Base-by-base conservation (phyloP, 1,139 yeast genomes). In the Lodderomyces margitis region DNA sequence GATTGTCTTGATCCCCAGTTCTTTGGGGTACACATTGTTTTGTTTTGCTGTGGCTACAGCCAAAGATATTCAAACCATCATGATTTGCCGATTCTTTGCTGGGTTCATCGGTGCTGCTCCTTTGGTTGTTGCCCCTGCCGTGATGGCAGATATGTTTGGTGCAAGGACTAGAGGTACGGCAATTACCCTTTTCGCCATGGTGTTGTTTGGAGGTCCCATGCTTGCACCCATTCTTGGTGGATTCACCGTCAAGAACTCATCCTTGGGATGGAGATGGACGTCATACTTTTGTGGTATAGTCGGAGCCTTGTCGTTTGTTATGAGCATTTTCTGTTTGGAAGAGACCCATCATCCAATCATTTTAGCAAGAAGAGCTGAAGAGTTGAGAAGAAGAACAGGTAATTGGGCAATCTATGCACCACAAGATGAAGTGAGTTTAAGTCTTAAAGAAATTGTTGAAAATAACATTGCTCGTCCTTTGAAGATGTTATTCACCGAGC, bases 331-430 rank as follows among this genome's bases (percentile, higher is more conserved):
- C 40, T 44, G 69, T 28, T 59, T 64, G 43, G 65, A 67, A 42
- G 84, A 79, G 55, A 71, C 81, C 11, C 80, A 78, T 53, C 68
- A 70, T 67, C 68, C 69, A 5, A 48, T 66, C 49, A 68, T 85
- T 41, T 62, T 85, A 46, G 80, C 74, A 21, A 50, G 64, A n/a
- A 83, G 82, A 61, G 92, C 92, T 3, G 75, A 72, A 50, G 60
- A 57, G 34, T 72, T 84, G 54, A 78, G 87, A 58, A 69, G 79
- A 56, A 56, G 75, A 56, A 70, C 75, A 3, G 72, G 73, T 1
- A 80, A 76, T 58, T 86, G 95, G 95, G 88, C 88, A 31, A 83
- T 87, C 41, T 81, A 79, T 55, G 95, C 96, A 19, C 83, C 94
- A 4, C 92, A 84, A 56, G 95, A 87, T 58, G 85, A 81, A 52